Conservation (phyloP, 192 early-diverging fungal genomes). For the Rhizophlyctis rosea region DNA sequence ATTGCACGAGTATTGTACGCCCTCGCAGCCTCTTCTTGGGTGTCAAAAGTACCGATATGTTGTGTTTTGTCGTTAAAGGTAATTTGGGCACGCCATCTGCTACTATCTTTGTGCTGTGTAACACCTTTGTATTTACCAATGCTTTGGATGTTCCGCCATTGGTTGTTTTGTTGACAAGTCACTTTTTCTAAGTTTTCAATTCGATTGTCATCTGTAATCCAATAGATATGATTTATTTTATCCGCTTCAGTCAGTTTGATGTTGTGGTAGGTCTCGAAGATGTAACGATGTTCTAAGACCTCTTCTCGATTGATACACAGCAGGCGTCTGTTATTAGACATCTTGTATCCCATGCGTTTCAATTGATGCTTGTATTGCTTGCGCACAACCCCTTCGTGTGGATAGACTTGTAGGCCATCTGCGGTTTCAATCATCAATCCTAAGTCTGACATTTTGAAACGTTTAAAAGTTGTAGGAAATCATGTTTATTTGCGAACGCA, state of each 20-base stretch:
- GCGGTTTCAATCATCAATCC: conserved; percentile 3
- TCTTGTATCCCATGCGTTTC: not conserved
- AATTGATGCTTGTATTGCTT: too few relatives aligned
- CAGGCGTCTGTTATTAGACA: not conserved
- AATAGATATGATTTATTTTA: not conserved
- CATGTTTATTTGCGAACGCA: not conserved
- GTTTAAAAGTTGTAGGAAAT: too few relatives aligned
- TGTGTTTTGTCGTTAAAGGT: not conserved
- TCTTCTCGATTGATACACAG: not conserved
- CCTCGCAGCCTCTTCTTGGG: not conserved
- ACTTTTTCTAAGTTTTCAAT: conserved; percentile 9
- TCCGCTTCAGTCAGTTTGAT: not conserved
- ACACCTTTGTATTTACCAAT: not conserved
- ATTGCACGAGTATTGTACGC: not conserved
- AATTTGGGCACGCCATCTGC: not conserved
- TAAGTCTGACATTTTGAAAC: too few relatives aligned
- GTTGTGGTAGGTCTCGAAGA: conserved; percentile 1
- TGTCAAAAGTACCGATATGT: not conserved
- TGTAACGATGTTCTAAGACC: not conserved
- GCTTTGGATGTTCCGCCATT: not conserved
- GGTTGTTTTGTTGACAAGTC: conserved; percentile 1
- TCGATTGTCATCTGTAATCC: not conserved
- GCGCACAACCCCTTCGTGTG: too few relatives aligned
- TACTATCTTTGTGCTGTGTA: not conserved
- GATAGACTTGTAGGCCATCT: not conserved